Percentiles rank a stretch among this genome's conserved stretches.
Evolutionary conservation across 768 basidiomycete genomes (phyloP).

Genomic region (Hemileccinum impolitum): DNA sequence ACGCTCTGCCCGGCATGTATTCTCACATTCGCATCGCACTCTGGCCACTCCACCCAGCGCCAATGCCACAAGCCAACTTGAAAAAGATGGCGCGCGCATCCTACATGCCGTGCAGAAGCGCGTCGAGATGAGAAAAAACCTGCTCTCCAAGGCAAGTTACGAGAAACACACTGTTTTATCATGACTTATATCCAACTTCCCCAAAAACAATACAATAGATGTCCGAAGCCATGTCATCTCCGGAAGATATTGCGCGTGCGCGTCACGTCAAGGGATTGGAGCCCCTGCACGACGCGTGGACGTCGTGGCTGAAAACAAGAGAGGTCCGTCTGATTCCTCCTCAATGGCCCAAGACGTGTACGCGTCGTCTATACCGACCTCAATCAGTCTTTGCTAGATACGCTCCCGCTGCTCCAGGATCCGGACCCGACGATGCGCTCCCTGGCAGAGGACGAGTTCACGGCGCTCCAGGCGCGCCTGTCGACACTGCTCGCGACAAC

Average conservation of each 20-base stretch:
- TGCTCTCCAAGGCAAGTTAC: constrained; percentile 43
- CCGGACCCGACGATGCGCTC: constrained; percentile 72
- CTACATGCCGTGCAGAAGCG: constrained; percentile 53
- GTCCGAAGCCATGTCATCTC: constrained; percentile 49
- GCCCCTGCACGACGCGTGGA: constrained; percentile 65
- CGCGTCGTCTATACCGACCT: constrained; percentile 4
- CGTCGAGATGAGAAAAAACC: constrained; percentile 45
- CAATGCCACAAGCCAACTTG: constrained; percentile 26
- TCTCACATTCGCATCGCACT: constrained; percentile 6
- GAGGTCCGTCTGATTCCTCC: constrained; percentile 42
- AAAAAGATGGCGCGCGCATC: constrained; percentile 47
- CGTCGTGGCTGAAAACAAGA: constrained; percentile 51
- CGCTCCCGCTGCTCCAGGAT: constrained; percentile 60
- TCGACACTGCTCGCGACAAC: constrained; percentile 33
- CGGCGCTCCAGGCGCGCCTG: constrained; percentile 36
- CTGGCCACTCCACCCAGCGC: constrained; percentile 11
- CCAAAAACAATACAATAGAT: constrained; percentile 33
- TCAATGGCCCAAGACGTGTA: not conserved
- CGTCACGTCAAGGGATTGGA: constrained; percentile 69
- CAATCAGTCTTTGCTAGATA: constrained; percentile 65
- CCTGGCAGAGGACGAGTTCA: constrained; percentile 68
- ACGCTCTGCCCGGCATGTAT: constrained; percentile 9
- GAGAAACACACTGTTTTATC: not conserved
- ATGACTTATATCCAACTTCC: not conserved
- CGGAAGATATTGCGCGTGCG: constrained; percentile 55